Conservation (phyloP, 305 asterid species). For the Salvia sclarea region DNA sequence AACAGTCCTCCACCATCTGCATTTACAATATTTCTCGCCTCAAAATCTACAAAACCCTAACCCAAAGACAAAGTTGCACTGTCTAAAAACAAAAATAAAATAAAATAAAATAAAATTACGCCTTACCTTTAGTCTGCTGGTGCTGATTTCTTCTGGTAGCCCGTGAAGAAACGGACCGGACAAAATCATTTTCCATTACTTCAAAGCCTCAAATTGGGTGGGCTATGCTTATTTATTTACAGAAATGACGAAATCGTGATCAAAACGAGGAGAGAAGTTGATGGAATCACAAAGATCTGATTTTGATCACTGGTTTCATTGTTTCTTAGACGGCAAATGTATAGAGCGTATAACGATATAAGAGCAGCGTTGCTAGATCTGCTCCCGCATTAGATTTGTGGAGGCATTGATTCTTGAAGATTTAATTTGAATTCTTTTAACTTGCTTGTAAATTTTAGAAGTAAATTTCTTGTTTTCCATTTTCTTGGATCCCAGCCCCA, state of each 20-base stretch:
- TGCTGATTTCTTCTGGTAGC: constrained; percentile 66
- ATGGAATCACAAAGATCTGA: constrained; percentile 36
- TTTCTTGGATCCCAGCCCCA: constrained; percentile 27
- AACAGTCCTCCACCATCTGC: constrained; percentile 53
- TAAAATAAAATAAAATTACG: neutral
- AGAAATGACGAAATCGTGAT: neutral
- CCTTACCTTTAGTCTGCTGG: constrained; percentile 55
- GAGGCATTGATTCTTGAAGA: constrained; percentile 16
- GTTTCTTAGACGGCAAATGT: constrained; percentile 26
- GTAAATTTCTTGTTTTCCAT: constrained; percentile 12
- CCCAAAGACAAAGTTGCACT: neutral
- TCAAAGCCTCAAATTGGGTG: constrained; percentile 11
- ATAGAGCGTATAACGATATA: neutral
- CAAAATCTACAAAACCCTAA: constrained; percentile 20
- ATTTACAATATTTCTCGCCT: constrained; percentile 20
- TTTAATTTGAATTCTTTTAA: neutral
- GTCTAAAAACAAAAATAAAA: neutral
- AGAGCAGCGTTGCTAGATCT: constrained; percentile 24
- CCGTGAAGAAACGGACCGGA: constrained; percentile 61
- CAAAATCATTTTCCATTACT: constrained; percentile 59
- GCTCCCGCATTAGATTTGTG: constrained; percentile 3
- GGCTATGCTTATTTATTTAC: constrained; percentile 14
- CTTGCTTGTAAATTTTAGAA: constrained; percentile 4
- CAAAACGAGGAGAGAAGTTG: constrained; percentile 9
- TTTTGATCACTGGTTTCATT: constrained; percentile 20